Percentiles rank a stretch among this genome's conserved stretches.
phyloP scores from a whole-genome alignment of 2,329 filamentous ascomycete genomes.

The Clarireedia hainanense region DNA sequence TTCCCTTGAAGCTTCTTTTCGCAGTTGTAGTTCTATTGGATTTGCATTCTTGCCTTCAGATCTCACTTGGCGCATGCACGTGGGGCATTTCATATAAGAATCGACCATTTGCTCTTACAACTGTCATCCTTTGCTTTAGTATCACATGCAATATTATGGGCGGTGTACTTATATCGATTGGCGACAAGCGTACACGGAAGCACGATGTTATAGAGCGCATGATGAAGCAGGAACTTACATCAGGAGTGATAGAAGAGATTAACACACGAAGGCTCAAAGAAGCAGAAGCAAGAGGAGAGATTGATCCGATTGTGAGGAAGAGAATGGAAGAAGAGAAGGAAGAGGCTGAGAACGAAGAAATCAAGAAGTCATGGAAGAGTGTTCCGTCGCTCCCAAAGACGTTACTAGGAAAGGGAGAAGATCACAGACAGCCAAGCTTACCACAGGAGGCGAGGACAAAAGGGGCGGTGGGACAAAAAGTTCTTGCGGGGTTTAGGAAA shows the following conservation, averaged over 20 bases:
- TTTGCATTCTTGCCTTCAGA: constrained; percentile 70
- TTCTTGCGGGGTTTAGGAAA: constrained; percentile 18
- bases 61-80: constrained; percentile 68
- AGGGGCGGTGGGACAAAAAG: constrained; percentile 14
- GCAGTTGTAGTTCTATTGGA: constrained; percentile 71
- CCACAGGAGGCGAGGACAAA: constrained; percentile 16
- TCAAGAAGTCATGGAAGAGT: constrained; percentile 22
- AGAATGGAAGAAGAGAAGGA: constrained; percentile 43
- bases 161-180: constrained; percentile 67
- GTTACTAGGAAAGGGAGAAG: constrained; percentile 22
- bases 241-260: constrained; percentile 55
- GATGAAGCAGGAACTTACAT: constrained; percentile 67
- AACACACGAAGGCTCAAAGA: constrained; percentile 94
- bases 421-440: constrained; percentile 21
- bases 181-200: constrained; percentile 70
- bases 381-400: constrained; percentile 21
- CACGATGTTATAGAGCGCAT: constrained; percentile 75
- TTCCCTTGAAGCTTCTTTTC: constrained; percentile 65
- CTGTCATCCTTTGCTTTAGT: constrained; percentile 70
- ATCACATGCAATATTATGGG: constrained; percentile 71
- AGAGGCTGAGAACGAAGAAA: constrained; percentile 30
- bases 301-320: constrained; percentile 27
- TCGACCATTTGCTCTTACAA: constrained; percentile 65
- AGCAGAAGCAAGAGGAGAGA: constrained; percentile 35
- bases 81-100: constrained; percentile 68